Percentiles rank a stretch among this genome's conserved stretches.
Conservation (phyloP, 1,284 basidiomycete species). For the Marasmius fiardii region DNA sequence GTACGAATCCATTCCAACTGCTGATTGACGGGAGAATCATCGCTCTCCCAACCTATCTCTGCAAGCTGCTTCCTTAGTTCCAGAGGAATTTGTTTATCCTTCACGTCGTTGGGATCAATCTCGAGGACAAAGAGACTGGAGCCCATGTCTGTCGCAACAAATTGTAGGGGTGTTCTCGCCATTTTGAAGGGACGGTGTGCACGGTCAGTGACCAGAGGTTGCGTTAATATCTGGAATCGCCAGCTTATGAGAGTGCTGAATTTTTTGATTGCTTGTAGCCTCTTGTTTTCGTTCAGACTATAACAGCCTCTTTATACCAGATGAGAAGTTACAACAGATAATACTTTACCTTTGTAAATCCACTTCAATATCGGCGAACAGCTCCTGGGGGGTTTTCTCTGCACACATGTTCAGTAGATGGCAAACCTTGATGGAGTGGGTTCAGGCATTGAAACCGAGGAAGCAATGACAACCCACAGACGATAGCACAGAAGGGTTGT, state of each 20-base stretch:
- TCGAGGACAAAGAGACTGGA: conserved; percentile 51
- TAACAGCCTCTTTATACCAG: conserved; percentile 1
- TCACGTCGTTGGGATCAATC: conserved; percentile 47
- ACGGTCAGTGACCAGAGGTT: conserved; percentile 57
- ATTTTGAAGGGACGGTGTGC: conserved; percentile 63
- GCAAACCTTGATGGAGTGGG: conserved; percentile 42
- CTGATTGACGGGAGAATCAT: conserved; percentile 50
- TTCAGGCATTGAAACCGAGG: not conserved
- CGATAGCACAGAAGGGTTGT: conserved; percentile 40
- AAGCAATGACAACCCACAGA: conserved; percentile 38
- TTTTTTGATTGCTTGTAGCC: conserved; percentile 47
- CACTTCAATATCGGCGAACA: conserved; percentile 46
- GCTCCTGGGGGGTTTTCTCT: conserved; percentile 51
- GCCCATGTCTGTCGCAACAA: conserved; percentile 70
- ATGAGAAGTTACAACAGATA: not conserved
- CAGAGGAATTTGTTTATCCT: conserved; percentile 47
- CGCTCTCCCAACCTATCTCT: conserved; percentile 70
- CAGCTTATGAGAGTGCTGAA: conserved; percentile 55
- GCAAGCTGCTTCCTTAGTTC: conserved; percentile 61
- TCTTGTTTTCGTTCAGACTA: conserved; percentile 45
- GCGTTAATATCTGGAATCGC: conserved; percentile 63
- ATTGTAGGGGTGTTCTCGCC: conserved; percentile 59
- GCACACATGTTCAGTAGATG: conserved; percentile 72
- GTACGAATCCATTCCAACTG: conserved; percentile 55
- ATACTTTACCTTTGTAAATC: conserved; percentile 51